phyloP scores from a whole-genome alignment of 768 basidiomycete genomes.

The Botryobasidium botryosum region DNA sequence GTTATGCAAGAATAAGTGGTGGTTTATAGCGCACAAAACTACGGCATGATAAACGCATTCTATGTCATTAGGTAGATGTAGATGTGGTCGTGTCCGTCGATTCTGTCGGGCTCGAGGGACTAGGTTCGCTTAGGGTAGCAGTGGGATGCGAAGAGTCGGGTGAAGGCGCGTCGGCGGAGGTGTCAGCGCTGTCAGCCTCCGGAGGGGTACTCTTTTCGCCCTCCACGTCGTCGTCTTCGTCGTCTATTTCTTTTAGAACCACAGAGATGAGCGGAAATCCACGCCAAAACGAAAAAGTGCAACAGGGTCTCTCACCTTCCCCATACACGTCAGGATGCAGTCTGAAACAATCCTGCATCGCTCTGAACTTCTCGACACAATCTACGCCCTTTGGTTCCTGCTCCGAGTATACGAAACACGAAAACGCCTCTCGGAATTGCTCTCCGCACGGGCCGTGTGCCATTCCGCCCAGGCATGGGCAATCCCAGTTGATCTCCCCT shows the following conservation, averaged over 20 bases:
- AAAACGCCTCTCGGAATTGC: constrained; percentile 89
- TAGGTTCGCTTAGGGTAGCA: too few relatives aligned
- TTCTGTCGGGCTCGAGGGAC: too few relatives aligned
- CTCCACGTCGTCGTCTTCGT: constrained; percentile 7
- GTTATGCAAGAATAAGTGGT: too few relatives aligned
- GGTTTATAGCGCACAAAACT: too few relatives aligned
- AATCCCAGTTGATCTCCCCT: constrained; percentile 99
- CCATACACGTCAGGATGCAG: constrained; percentile 92
- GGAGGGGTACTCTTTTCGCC: too few relatives aligned
- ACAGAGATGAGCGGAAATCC: neutral
- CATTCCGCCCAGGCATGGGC: constrained; percentile 98
- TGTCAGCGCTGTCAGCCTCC: too few relatives aligned
- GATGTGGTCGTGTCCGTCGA: too few relatives aligned
- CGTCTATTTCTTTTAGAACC: constrained; percentile 3
- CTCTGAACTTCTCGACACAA: constrained; percentile 94
- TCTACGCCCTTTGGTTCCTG: constrained; percentile 94
- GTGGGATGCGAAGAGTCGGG: too few relatives aligned
- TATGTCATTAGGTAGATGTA: too few relatives aligned
- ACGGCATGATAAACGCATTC: too few relatives aligned
- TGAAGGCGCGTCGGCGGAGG: too few relatives aligned
- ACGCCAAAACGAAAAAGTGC: neutral
- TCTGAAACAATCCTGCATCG: constrained; percentile 96
- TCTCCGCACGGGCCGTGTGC: constrained; percentile 90
- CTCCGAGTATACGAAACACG: constrained; percentile 90
- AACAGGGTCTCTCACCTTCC: constrained; percentile 39